Evolutionary conservation across 805 yeast species (phyloP), one percentile per base, ranked within the genome.

Genomic region (Diddensiella caesifluorescens): DNA sequence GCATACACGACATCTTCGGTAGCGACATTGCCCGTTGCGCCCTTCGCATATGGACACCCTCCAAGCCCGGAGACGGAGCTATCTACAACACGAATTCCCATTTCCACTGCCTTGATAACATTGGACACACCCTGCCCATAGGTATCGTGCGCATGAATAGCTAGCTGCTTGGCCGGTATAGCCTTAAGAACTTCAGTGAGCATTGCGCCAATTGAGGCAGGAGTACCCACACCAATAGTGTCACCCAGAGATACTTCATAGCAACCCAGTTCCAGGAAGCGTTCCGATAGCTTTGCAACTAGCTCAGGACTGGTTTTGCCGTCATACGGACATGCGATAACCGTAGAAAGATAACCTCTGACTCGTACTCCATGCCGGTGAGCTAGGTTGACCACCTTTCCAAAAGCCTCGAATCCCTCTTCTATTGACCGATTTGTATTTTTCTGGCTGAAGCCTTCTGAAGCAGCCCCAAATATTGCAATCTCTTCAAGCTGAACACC

Each of bases 1-100:
- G 56, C 51, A 33, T 59, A 59, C 12, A 56, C 59, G 4, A 59
- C 55, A 32, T 59, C 63, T 37, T 59, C 63, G 5, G 63, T 57
- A 4, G 62, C 51, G 9, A 56, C 61, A 33, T 57, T 59, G 3
- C 63, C 63, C 5, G 56, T 53, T 4, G 63, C 61, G 3, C 63
- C 62, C 36, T 57, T 57, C 19, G 63, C 61, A 35, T 55, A 59
- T 3, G 63, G 63, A 33, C 63, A 59, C n/a, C 63, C 63, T 16
- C 63, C 63, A 4, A 59, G 56, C 2, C 62, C 62, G 7, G 53
- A 61, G 3, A 56, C 59, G 5, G 57, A 53, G 31, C 57, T 44
- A 39, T 59, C 63, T 4, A 59, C 55, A 1, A 52, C 53, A 20
- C 59, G 39, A 19, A 59, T 40, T 6, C 63, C 63, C 55, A 54